A percentile compares a stretch with the other conserved stretches of the same genome.
phyloP scores from a whole-genome alignment of 495 filamentous ascomycete genomes.

The Clavariopsis aquatica region DNA sequence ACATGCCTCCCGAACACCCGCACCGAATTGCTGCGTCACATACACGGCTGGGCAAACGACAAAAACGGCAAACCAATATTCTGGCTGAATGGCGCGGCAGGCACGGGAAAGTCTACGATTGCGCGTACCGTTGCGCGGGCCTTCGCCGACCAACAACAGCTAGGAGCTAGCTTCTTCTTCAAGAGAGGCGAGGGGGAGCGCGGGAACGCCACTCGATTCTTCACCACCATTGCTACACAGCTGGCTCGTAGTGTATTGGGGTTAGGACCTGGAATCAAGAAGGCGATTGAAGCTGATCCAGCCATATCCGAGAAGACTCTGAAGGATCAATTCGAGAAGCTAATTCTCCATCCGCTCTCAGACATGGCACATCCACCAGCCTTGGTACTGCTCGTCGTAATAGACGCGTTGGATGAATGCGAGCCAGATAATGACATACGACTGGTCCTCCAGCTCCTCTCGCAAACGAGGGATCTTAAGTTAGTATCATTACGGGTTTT shows the following conservation, averaged over 20 bases:
- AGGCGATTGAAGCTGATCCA: constrained; percentile 25
- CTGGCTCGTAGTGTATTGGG: constrained; percentile 21
- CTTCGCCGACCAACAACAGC: constrained; percentile 20
- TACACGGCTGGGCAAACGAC: constrained; percentile 28
- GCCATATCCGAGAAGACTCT: constrained; percentile 29
- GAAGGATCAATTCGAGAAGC: constrained; percentile 22
- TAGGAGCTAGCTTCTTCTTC: constrained; percentile 26
- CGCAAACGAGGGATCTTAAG: constrained; percentile 29
- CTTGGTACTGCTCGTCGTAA: constrained; percentile 33
- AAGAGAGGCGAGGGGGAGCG: constrained; percentile 26
- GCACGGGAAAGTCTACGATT: constrained; percentile 8
- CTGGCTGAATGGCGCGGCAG: constrained; percentile 39
- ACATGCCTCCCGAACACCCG: constrained; percentile 35
- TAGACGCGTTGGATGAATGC: constrained; percentile 47
- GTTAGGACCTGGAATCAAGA: constrained; percentile 11
- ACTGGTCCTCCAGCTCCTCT: constrained; percentile 40
- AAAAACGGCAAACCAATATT: constrained; percentile 34
- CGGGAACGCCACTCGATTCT: constrained; percentile 32
- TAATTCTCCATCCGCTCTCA: constrained; percentile 23
- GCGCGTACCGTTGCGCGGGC: constrained; percentile 17
- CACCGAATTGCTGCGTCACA: constrained; percentile 34
- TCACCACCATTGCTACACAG: constrained; percentile 36
- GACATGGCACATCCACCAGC: constrained; percentile 1
- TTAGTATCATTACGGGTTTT: constrained; percentile 39
- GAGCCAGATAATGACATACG: constrained; percentile 36